Evolutionary conservation across 1,284 basidiomycete genomes (phyloP), one percentile per base, ranked within the genome.

Genomic region (Rhodotorula sp.): DNA sequence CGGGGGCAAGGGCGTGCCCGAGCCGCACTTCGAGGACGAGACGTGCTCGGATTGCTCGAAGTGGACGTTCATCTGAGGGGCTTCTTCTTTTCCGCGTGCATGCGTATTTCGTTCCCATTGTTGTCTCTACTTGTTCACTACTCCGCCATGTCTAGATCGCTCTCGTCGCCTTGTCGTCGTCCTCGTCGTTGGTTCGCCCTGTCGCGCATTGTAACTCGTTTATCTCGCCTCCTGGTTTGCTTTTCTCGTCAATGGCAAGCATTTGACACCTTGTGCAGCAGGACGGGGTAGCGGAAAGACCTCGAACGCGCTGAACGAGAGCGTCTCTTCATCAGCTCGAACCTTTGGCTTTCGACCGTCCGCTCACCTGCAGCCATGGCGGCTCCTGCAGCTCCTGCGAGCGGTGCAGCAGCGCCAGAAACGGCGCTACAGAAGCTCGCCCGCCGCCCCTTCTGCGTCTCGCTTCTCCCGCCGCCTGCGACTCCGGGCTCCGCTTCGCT

Each of bases 21-120:
- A 74, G 42, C 61, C 78, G 42, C 45, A 48, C 49, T 66, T 70
- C 17, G 77, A 78, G 55, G 70, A 77, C 45, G 77, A 77, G 46
- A 64, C 67, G n/a, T 79, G 78, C 61, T 52, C 66, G 4, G 79
- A 80, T 42, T 80, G 79, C 66, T 70, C 72, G 62, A 68, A 62
- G 61, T 80, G 79, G 79, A 65, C 64, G n/a, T 79, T 70, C 61
- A 16, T 41, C 19, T 67, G 53, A 48, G 9, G 34, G n/a, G 14
- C 7, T n/a, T 44, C 34, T 34, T 45, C 25, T 17, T 27, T 25
- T n/a, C 3, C 34, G 16, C 55, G n/a, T 34, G n/a, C 13, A 16
- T 25, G 27, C 23, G 42, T 17, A 27, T 2, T 44, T 9, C 3
- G 9, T 45, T 34, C 21, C 49, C 34, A 12, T 49, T 21, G 46